A percentile compares a stretch with the other conserved stretches of the same genome.
phyloP scores from a whole-genome alignment of 2,329 filamentous ascomycete species.

The Aspergillus ochraceus region DNA sequence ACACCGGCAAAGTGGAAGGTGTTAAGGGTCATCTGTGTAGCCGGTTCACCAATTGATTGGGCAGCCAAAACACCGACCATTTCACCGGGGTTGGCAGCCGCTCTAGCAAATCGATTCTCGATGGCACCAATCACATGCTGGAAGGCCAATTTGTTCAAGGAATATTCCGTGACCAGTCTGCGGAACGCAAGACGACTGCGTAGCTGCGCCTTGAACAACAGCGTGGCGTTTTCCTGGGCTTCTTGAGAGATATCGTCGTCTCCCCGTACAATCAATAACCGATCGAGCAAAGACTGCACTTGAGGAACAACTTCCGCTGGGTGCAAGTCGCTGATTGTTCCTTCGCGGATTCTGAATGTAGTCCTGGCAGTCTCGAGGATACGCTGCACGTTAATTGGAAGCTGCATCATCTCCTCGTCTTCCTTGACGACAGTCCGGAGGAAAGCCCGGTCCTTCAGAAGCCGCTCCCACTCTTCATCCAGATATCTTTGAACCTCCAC shows the following conservation, averaged over 20 bases:
- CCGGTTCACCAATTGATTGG: constrained; percentile 97
- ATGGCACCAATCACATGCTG: constrained; percentile 89
- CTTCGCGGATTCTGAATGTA: constrained; percentile 85
- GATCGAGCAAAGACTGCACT: constrained; percentile 71
- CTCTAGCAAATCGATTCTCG: constrained; percentile 81
- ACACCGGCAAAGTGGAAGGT: constrained; percentile 99
- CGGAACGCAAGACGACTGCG: constrained; percentile 91
- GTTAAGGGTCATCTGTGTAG: constrained; percentile 98
- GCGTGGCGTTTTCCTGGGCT: constrained; percentile 82
- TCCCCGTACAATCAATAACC: constrained; percentile 83
- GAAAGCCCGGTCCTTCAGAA: constrained; percentile 71
- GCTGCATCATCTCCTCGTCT: constrained; percentile 81
- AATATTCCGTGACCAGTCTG: constrained; percentile 80
- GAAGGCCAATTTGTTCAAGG: constrained; percentile 86
- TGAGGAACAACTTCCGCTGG: constrained; percentile 83
- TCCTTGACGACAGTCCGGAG: constrained; percentile 73
- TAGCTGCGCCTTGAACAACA: constrained; percentile 88
- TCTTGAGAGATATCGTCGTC: constrained; percentile 78
- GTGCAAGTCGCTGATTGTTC: constrained; percentile 82
- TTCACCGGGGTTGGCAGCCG: constrained; percentile 87
- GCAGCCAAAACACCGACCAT: constrained; percentile 98
- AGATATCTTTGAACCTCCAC: constrained; percentile 82
- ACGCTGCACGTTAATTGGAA: constrained; percentile 87
- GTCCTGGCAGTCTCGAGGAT: constrained; percentile 89
- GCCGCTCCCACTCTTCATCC: constrained; percentile 82